A percentile compares a stretch with the other conserved stretches of the same genome.
phyloP scores from a whole-genome alignment of 495 filamentous ascomycete species.

The Penicillium pulvis region DNA sequence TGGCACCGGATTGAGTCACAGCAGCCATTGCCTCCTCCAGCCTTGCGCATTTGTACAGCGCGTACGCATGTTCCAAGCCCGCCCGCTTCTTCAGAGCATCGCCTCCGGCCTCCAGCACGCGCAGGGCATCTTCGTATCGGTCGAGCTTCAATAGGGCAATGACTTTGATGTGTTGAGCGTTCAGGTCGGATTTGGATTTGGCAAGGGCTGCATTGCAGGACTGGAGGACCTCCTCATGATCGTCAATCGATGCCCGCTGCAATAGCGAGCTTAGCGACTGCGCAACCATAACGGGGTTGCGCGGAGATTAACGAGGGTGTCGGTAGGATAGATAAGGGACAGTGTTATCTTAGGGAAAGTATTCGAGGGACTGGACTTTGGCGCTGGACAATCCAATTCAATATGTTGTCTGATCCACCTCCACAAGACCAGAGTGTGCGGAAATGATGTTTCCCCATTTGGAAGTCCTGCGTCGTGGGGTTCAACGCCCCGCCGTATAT shows the following conservation, averaged over 20 bases:
- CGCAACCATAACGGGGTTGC: conserved; percentile 41
- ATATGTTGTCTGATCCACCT: conserved; percentile 15
- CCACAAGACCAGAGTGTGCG: conserved; percentile 30
- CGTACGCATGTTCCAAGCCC: conserved; percentile 82
- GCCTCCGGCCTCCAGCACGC: conserved; percentile 71
- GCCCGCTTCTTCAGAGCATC: conserved; percentile 66
- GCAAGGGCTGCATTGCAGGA: conserved; percentile 70
- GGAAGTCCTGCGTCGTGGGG: conserved; percentile 20
- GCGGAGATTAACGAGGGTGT: conserved; percentile 7
- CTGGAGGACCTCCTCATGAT: conserved; percentile 72
- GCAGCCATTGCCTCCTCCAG: conserved; percentile 68
- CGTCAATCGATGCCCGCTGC: conserved; percentile 62
- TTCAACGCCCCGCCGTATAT: conserved; percentile 21
- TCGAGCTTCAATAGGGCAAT: conserved; percentile 92
- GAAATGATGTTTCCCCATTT: conserved; percentile 29
- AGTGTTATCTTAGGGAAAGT: background rate
- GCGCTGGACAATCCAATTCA: conserved; percentile 7
- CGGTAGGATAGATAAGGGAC: background rate
- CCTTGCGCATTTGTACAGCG: conserved; percentile 82
- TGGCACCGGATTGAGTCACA: conserved; percentile 49
- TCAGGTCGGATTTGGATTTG: conserved; percentile 60
- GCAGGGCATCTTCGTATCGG: conserved; percentile 86
- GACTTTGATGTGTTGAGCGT: conserved; percentile 74
- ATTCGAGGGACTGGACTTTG: background rate
- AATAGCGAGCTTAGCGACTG: conserved; percentile 60